Evolutionary conservation across 1,284 basidiomycete genomes (phyloP), one percentile per base, ranked within the genome.

Genomic region (Neolentinus lepideus): DNA sequence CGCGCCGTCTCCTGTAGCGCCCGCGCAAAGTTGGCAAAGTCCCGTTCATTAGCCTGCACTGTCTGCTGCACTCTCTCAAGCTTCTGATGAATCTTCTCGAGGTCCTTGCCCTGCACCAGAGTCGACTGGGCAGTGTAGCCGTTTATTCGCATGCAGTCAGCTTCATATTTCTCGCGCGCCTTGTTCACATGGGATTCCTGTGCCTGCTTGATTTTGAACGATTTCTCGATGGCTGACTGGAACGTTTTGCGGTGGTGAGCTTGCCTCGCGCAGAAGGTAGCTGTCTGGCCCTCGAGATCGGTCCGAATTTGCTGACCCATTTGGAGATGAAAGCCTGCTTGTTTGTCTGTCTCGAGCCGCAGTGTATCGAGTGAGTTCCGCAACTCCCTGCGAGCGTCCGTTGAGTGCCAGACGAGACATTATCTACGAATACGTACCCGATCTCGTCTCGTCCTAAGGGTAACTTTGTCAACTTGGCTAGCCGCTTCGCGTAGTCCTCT

Each of bases 91-190:
- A 97, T 85, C 74, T 93, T 95, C 63, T 99, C 97, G 29, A 96
- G 78, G 60, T 98, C 96, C 61, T 86, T 88, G 33, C 96, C 97
- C 70, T 99, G 96, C 21, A 94, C 88, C 10, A 99, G 80, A 4
- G 91, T 90, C 54, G 88, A 85, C 71, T 98, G 94, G 1, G 96
- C 96, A 2, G 94, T 96, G 69, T 91, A 95, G 8, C 92, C 90
- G 69, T 98, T 98, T 78, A 98, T 95, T 59, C 89, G 85, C 59
- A 97, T 79, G 70, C 95, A 98, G 67, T 98, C 94, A 54, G 81
- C 78, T 70, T 98, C 94, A 73, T 98, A 99, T 67, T 94, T 92
- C 68, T 97, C 93, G 60, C 92, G 84, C 1, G 96, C 92, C 70
- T 93, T 94, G 61, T 78, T 77, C 31, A 94, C 92, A 62, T 94